These are phyloP conservation scores for Camelina sativa DNA, from an alignment of 345 rosid genomes.

Conservation along the genomic window DNA sequence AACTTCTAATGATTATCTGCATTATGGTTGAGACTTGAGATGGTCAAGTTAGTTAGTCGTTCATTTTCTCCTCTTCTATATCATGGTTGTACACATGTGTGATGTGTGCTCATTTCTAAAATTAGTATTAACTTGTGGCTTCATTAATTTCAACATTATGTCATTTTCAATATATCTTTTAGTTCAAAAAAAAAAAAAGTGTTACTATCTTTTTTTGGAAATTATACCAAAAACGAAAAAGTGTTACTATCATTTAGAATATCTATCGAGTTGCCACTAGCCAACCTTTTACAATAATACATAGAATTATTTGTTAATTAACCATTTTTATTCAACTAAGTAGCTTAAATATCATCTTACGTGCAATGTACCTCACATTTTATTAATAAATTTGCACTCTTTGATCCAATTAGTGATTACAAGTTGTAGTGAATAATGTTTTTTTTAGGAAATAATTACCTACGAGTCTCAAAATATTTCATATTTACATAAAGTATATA, in stretches of 20 bases:
- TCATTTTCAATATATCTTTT: not conserved
- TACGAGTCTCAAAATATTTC: not conserved
- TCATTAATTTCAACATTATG: not conserved
- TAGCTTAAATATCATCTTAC: not conserved
- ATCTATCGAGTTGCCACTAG: not conserved
- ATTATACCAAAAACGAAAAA: not conserved
- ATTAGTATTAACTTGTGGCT: not conserved
- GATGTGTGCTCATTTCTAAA: not conserved
- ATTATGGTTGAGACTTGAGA: not conserved
- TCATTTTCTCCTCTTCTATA: slow-evolving; percentile 22
- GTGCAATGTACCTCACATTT: not conserved
- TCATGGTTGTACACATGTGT: too few relatives aligned
- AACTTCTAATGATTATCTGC: not conserved
- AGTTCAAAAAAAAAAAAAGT: not conserved
- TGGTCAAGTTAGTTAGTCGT: not conserved
- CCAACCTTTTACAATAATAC: not conserved
- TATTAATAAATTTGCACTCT: not conserved
- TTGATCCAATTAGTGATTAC: not conserved
- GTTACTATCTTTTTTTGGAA: too few relatives aligned
- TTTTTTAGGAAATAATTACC: not conserved
- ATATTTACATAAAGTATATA: not conserved
- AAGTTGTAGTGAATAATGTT: not conserved
- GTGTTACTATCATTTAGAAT: not conserved
- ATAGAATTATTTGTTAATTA: not conserved
- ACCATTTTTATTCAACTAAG: not conserved